A percentile compares a stretch with the other conserved stretches of the same genome.
Evolutionary conservation across 768 basidiomycete species (phyloP).

Genomic region (Tricholoma saponaceum): DNA sequence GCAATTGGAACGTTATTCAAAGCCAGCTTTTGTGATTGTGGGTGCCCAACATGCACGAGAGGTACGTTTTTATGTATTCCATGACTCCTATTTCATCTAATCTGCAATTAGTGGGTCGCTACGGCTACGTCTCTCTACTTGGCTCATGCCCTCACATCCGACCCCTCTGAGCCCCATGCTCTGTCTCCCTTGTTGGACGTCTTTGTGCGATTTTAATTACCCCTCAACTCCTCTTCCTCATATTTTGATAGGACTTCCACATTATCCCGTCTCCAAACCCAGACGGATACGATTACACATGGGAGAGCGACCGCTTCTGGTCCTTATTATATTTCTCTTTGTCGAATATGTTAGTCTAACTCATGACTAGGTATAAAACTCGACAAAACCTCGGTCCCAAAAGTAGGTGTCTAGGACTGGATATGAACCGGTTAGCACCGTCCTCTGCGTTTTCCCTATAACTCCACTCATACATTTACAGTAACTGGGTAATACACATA

Average conservation of each 20-base stretch:
- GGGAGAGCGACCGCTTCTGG: slow-evolving; percentile 69
- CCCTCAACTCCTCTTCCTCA: background rate
- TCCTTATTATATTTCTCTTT: slow-evolving; percentile 13
- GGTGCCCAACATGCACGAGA: slow-evolving; percentile 78
- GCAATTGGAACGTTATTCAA: slow-evolving; percentile 19
- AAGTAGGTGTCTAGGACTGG: slow-evolving; percentile 61
- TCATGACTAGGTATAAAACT: slow-evolving; percentile 59
- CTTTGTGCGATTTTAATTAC: slow-evolving; percentile 38
- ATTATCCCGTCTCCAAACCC: slow-evolving; percentile 67
- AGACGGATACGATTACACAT: slow-evolving; percentile 73
- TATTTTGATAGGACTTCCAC: slow-evolving; percentile 48
- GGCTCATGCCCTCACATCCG: slow-evolving; percentile 61
- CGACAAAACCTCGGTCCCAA: slow-evolving; percentile 48
- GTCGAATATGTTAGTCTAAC: background rate
- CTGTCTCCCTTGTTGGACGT: slow-evolving; percentile 45
- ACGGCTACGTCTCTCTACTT: slow-evolving; percentile 70
- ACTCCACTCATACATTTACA: slow-evolving; percentile 16
- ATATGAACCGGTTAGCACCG: slow-evolving; percentile 63
- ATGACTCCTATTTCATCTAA: slow-evolving; percentile 4
- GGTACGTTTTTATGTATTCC: slow-evolving; percentile 31
- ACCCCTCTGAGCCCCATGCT: slow-evolving; percentile 42
- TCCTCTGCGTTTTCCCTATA: background rate
- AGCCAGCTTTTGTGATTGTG: slow-evolving; percentile 60
- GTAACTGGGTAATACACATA: slow-evolving; percentile 52
- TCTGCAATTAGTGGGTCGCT: slow-evolving; percentile 64